These are phyloP conservation scores for Pleurotus platypus DNA, from an alignment of 768 basidiomycete genomes.

Conservation along the genomic window DNA sequence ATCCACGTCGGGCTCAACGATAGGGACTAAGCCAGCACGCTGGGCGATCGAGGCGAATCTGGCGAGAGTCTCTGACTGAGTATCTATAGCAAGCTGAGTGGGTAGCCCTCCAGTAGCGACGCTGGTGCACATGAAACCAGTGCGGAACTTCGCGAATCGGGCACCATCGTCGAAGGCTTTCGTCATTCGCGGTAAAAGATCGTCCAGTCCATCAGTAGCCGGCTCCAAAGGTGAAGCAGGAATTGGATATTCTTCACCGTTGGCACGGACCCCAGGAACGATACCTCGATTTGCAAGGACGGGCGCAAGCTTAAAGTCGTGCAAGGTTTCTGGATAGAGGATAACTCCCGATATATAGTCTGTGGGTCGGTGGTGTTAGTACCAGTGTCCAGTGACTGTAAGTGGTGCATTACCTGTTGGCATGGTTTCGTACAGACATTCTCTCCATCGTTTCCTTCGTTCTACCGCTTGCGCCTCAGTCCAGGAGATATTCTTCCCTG, in stretches of 20 bases:
- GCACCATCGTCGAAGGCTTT: conserved; percentile 41
- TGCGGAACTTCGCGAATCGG: conserved; percentile 49
- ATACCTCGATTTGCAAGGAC: conserved; percentile 40
- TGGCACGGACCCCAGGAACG: conserved; percentile 47
- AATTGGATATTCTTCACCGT: conserved; percentile 44
- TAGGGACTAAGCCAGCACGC: conserved; percentile 47
- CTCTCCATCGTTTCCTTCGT: conserved; percentile 39
- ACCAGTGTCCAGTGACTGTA: not conserved
- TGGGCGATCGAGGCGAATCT: conserved; percentile 49
- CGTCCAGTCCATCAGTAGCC: conserved; percentile 47
- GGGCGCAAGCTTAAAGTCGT: conserved; percentile 45
- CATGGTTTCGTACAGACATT: conserved; percentile 38
- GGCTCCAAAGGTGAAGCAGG: conserved; percentile 42
- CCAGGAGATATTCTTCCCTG: conserved; percentile 19
- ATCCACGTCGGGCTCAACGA: conserved; percentile 51
- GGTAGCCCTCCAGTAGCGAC: conserved; percentile 27
- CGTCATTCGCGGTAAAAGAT: conserved; percentile 37
- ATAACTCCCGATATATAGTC: conserved; percentile 52
- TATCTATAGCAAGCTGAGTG: conserved; percentile 36
- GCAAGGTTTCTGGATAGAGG: conserved; percentile 43
- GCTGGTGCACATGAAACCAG: conserved; percentile 43
- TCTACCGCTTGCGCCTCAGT: conserved; percentile 34
- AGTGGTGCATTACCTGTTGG: conserved; percentile 28
- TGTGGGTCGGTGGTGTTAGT: too few relatives aligned
- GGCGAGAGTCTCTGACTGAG: conserved; percentile 43